A percentile compares a stretch with the other conserved stretches of the same genome.
These are phyloP conservation scores for Thelonectria discophora DNA, from an alignment of 2,329 filamentous ascomycete genomes.

Conservation along the genomic window DNA sequence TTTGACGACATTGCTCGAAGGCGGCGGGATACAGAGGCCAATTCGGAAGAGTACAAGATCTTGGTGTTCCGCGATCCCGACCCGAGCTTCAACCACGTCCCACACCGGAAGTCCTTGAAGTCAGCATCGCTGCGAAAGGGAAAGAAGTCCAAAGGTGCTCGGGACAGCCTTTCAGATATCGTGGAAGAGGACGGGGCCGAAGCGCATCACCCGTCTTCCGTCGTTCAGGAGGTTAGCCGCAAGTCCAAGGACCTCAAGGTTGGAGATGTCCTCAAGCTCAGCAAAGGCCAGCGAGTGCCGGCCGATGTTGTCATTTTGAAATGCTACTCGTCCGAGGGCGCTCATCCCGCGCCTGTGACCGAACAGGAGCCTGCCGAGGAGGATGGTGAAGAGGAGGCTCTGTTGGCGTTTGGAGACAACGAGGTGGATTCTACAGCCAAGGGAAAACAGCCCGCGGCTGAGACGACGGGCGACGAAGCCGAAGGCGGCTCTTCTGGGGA, in stretches of 20 bases:
- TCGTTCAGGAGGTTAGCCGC: slow-evolving; percentile 74
- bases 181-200: slow-evolving; percentile 69
- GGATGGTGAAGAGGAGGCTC: slow-evolving; percentile 50
- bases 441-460: slow-evolving; percentile 47
- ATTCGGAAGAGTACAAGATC: slow-evolving; percentile 87
- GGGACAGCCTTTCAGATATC: slow-evolving; percentile 66
- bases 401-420: slow-evolving; percentile 54
- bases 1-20: slow-evolving; percentile 90
- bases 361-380: slow-evolving; percentile 48
- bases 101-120: slow-evolving; percentile 52
- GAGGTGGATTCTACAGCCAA: slow-evolving; percentile 45
- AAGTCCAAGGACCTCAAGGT: slow-evolving; percentile 91
- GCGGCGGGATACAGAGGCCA: slow-evolving; percentile 89
- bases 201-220: slow-evolving; percentile 54
- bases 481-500: slow-evolving; percentile 71
- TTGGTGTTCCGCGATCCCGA: slow-evolving; percentile 73
- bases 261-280: slow-evolving; percentile 92
- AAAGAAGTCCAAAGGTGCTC: slow-evolving; percentile 44
- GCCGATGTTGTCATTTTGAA: slow-evolving; percentile 95
- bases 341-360: slow-evolving; percentile 42
- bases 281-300: slow-evolving; percentile 91
- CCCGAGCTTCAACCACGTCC: slow-evolving; percentile 51
- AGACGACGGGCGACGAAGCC: slow-evolving; percentile 37
- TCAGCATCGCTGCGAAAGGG: slow-evolving; percentile 49
- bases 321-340: slow-evolving; percentile 71